Conservation (phyloP, 2,329 filamentous ascomycete genomes). For the Aspergillus transmontanensis region DNA sequence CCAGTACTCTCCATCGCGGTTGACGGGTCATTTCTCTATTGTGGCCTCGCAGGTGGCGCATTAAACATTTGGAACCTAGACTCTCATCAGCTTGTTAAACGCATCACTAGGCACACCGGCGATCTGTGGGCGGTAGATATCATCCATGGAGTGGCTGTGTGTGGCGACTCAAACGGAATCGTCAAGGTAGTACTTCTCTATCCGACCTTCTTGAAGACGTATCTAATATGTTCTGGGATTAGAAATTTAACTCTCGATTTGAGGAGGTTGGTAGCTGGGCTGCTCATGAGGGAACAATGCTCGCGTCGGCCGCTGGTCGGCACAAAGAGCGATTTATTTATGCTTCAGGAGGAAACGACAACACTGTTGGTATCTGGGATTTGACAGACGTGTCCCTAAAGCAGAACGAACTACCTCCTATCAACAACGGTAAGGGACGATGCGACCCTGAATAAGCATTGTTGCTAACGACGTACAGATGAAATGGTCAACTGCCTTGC, state of each 20-base stretch:
- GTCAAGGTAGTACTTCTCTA: constrained; percentile 62
- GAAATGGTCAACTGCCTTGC: constrained; percentile 69
- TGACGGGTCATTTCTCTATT: constrained; percentile 90
- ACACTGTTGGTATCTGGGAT: constrained; percentile 86
- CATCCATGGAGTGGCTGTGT: constrained; percentile 82
- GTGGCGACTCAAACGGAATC: constrained; percentile 84
- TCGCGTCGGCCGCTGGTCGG: constrained; percentile 76
- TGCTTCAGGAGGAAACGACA: constrained; percentile 92
- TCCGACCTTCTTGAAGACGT: neutral
- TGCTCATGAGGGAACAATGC: constrained; percentile 82
- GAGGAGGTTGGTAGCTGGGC: constrained; percentile 76
- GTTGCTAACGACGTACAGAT: constrained; percentile 45
- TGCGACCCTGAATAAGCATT: neutral
- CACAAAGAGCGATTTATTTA: constrained; percentile 77
- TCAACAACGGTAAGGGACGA: constrained; percentile 55
- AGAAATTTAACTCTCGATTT: constrained; percentile 80
- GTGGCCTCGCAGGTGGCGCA: constrained; percentile 81
- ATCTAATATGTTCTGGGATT: neutral
- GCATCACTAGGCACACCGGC: constrained; percentile 76
- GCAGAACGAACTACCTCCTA: constrained; percentile 50
- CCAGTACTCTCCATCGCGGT: constrained; percentile 76
- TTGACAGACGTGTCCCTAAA: constrained; percentile 60
- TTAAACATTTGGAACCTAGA: constrained; percentile 97
- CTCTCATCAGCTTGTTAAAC: constrained; percentile 84
- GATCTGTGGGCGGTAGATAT: constrained; percentile 88